Evolutionary conservation across 208 protist genomes (phyloP), one percentile per base, ranked within the genome.

Genomic region (Trypanosoma caninum): DNA sequence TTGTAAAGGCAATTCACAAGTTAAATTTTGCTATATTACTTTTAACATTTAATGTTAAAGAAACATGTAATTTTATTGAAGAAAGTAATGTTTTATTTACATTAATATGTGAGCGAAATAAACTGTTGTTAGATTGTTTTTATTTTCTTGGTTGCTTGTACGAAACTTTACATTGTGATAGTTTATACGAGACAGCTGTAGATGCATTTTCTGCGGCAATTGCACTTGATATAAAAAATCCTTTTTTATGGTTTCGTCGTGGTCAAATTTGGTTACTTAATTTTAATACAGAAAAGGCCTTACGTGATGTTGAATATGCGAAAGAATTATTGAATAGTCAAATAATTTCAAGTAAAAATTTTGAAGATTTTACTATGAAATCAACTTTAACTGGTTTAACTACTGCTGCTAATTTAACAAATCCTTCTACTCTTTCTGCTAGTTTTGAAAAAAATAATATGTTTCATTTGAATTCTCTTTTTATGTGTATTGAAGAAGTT

Each of bases 1-100:
- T 85, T 40, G 53, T 78, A 45, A 86, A 80, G 72, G 79, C 63
- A n/a, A 69, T 82, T 37, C 66, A 77, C 27, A 76, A 80, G 52
- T 38, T 76, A 35, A 74, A 76, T 42, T 65, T 80, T 6, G 52
- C 65, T 35, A 44, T 87, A 13, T 57, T 80, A 13, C 33, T 80
- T 18, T 55, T 82, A 14, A 80, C 73, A 11, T 77, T 77, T 34
- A 47, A 76, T 31, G 76, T 77, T 3, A 51, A 72, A 35, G 69
- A 74, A 46, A 47, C 6, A 0, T 40, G 55, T 9, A 60, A 72
- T 48, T 33, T 48, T 41, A n/a, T n/a, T n/a, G n/a, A n/a, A n/a
- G 60, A 69, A 3, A 16, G 33, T 18, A 40, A 44, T 31, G 27
- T 58, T 11, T 42, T 42, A 37, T 1, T 25, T 30, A 30, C 0